phyloP scores from a whole-genome alignment of 352 stramenopile species.

The Lagenidium giganteum region DNA sequence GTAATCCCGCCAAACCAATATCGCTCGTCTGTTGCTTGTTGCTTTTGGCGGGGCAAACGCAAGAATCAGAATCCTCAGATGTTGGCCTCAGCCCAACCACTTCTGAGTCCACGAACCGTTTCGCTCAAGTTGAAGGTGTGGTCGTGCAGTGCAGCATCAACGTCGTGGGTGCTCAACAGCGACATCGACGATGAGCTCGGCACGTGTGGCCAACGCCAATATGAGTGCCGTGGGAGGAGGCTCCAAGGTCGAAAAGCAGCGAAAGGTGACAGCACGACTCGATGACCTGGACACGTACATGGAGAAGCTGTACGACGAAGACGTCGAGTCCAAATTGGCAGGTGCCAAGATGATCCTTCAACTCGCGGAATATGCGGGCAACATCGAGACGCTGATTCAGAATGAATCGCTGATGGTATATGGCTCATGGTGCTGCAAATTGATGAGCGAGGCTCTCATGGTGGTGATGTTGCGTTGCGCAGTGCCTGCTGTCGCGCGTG shows the following conservation, averaged over 20 bases:
- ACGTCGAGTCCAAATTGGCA: constrained; percentile 79
- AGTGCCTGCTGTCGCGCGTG: constrained; percentile 89
- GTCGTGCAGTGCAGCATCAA: too few species aligned
- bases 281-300: constrained; percentile 91
- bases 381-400: constrained; percentile 91
- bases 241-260: constrained; percentile 24
- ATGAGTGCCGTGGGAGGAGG: constrained; percentile 1
- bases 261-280: constrained; percentile 51
- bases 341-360: constrained; percentile 91
- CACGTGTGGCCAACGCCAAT: neutral
- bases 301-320: constrained; percentile 92
- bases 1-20: too few species aligned
- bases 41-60: too few species aligned
- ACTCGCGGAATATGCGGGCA: constrained; percentile 83
- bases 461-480: too few species aligned
- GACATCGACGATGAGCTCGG: constrained; percentile 14
- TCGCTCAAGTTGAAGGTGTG: too few species aligned
- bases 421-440: neutral
- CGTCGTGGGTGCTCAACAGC: neutral
- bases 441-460: neutral
- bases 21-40: too few species aligned
- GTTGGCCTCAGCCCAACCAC: too few species aligned
- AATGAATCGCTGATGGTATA: constrained; percentile 92
- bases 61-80: too few species aligned
- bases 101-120: too few species aligned